Evolutionary conservation across 2,329 filamentous ascomycete genomes (phyloP), one percentile per base, ranked within the genome.

Genomic region (Phyllosticta capitalensis): DNA sequence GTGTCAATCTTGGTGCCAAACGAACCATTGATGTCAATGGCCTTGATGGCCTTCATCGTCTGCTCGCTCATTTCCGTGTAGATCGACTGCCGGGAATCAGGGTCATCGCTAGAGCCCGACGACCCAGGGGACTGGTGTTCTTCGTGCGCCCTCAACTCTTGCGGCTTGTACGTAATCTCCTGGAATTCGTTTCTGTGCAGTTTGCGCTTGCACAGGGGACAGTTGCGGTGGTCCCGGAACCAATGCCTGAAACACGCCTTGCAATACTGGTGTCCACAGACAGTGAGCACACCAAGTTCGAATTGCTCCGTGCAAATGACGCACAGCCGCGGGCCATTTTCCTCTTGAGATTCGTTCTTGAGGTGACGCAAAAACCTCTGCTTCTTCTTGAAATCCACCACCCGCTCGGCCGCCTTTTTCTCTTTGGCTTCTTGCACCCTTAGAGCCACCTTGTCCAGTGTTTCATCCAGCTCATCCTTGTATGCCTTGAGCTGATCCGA

Each of bases 1-100:
- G 76, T 95, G 70, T 96, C 91, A 19, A 97, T 86, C 72, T 97
- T 99, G 0, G 89, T 95, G 1, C 90, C 91, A 67, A 89, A 96
- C 0, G 88, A 91, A 17, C 74, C 76, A 10, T 84, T 75, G 1
- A 97, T 78, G 55, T 94, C 85, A 60, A 96, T 85, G 58, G 86
- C 83, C 67, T 91, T 89, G 69, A 99, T 96, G 67, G 92, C 84
- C 19, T 83, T 82, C 56, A 96, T 78, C 59, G 87, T 86, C 0
- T 82, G 80, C 0, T 82, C 79, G 65, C 83, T 87, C 61, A 96
- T 89, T 61, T 87, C 83, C 0, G 86, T 83, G 71, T 96, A 97
- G 30, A 97, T 94, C 1, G 73, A 75, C 30, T 38, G 30, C 17
- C 30, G 30, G 9, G 30, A 38, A 12, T 38, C 30, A 38, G 30